These are phyloP conservation scores for Brasenia schreberi DNA, from an alignment of 164 flowering plant species.

Conservation along the genomic window DNA sequence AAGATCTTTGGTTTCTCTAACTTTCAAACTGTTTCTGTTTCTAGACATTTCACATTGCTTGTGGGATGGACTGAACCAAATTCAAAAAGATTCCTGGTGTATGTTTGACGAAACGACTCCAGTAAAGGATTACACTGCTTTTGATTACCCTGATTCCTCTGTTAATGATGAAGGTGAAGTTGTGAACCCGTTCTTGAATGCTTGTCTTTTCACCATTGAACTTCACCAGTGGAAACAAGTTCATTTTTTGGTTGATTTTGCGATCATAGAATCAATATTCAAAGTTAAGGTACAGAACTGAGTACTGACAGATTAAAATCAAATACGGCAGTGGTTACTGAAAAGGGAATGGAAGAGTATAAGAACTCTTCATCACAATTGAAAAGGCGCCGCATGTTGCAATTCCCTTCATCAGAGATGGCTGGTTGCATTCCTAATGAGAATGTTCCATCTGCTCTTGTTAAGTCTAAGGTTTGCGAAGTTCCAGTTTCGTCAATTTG, in stretches of 20 bases:
- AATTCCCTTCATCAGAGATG: constrained; percentile 28
- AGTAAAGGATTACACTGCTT: constrained; percentile 62
- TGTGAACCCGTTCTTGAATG: neutral
- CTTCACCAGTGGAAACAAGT: no score
- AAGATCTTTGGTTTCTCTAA: neutral
- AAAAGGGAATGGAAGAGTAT: constrained; percentile 27
- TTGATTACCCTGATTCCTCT: constrained; percentile 29
- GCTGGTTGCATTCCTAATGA: constrained; percentile 29
- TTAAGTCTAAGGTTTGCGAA: constrained; percentile 41
- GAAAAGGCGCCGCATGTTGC: constrained; percentile 76
- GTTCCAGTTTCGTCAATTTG: neutral
- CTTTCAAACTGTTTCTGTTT: neutral
- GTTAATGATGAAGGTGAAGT: neutral
- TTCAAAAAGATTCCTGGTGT: constrained; percentile 42
- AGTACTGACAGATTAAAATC: no score
- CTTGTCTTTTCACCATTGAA: no score
- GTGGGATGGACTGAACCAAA: constrained; percentile 36
- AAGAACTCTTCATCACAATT: constrained; percentile 36
- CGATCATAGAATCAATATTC: no score
- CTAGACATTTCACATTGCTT: constrained; percentile 25
- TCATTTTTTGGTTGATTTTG: no score
- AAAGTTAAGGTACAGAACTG: no score
- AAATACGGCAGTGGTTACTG: neutral
- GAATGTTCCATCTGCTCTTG: constrained; percentile 28
- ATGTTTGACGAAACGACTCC: constrained; percentile 73